Percentiles rank a stretch among this genome's conserved stretches.
These are phyloP conservation scores for Candida insectorum DNA, from an alignment of 805 yeast genomes.

Conservation along the genomic window DNA sequence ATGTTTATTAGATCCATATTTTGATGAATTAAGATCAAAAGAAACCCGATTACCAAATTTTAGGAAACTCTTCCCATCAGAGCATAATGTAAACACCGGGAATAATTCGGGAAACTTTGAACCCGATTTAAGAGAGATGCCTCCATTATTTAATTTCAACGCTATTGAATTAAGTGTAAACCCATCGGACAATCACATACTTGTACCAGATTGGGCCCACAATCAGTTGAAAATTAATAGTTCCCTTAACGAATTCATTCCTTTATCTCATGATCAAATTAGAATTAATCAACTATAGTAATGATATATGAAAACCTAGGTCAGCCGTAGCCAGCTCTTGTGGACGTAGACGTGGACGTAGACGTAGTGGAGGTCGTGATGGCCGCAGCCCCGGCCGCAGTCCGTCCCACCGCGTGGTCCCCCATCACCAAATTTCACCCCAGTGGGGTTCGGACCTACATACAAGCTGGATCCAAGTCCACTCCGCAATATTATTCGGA, in stretches of 20 bases:
- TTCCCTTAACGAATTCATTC: slow-evolving; percentile 11
- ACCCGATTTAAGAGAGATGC: slow-evolving; percentile 42
- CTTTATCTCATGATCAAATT: slow-evolving; percentile 10
- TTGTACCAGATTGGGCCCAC: slow-evolving; percentile 41
- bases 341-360: too few species aligned
- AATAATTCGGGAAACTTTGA: slow-evolving; percentile 41
- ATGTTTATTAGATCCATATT: slow-evolving; percentile 51
- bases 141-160: slow-evolving; percentile 51
- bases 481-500: too few species aligned
- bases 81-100: slow-evolving; percentile 19
- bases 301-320: too few species aligned
- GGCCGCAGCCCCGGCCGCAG: too few species aligned
- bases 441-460: too few species aligned
- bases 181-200: slow-evolving; percentile 33
- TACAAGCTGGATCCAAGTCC: too few species aligned
- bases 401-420: too few species aligned
- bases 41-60: slow-evolving; percentile 40
- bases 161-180: slow-evolving; percentile 48
- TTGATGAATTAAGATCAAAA: slow-evolving; percentile 48
- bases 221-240: slow-evolving; percentile 10
- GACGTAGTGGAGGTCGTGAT: too few species aligned
- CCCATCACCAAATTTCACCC: too few species aligned
- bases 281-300: slow-evolving; percentile 7
- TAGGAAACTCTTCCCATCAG: slow-evolving; percentile 40
- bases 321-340: too few species aligned